These are phyloP conservation scores for Monascus purpureus DNA, from an alignment of 495 filamentous ascomycete species.

Conservation along the genomic window DNA sequence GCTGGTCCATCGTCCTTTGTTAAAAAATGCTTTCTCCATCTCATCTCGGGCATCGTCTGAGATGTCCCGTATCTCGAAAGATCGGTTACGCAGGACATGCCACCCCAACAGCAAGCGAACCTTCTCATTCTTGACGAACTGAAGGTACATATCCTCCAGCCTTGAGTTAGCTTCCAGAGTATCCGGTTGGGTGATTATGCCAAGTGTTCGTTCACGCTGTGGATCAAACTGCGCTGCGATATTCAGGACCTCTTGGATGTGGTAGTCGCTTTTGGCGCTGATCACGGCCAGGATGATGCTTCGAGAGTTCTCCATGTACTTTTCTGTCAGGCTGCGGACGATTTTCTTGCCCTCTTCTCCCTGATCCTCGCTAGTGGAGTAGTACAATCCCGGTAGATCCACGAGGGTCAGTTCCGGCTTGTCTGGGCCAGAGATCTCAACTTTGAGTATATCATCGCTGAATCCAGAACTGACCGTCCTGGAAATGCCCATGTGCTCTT, in stretches of 20 bases:
- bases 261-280: constrained; percentile 34
- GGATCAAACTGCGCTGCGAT: constrained; percentile 27
- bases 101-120: constrained; percentile 49
- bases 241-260: constrained; percentile 35
- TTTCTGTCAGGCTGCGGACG: constrained; percentile 35
- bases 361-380: constrained; percentile 24
- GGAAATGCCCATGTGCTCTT: constrained; percentile 34
- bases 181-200: constrained; percentile 37
- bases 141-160: constrained; percentile 35
- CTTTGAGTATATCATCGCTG: constrained; percentile 46
- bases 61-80: constrained; percentile 25
- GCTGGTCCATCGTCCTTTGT: background rate
- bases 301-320: constrained; percentile 42
- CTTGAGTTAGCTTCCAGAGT: constrained; percentile 14
- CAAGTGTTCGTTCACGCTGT: constrained; percentile 34
- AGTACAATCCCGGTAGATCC: constrained; percentile 51
- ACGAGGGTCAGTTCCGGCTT: constrained; percentile 49
- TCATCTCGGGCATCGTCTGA: background rate
- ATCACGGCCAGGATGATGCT: constrained; percentile 55
- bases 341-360: constrained; percentile 19
- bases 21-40: background rate
- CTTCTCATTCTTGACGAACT: constrained; percentile 46
- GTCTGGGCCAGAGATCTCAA: constrained; percentile 47
- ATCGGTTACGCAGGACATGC: constrained; percentile 52
- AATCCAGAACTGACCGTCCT: constrained; percentile 23